Evolutionary conservation across 441 rosid species (phyloP).

Genomic region (Gossypium gossypioides): DNA sequence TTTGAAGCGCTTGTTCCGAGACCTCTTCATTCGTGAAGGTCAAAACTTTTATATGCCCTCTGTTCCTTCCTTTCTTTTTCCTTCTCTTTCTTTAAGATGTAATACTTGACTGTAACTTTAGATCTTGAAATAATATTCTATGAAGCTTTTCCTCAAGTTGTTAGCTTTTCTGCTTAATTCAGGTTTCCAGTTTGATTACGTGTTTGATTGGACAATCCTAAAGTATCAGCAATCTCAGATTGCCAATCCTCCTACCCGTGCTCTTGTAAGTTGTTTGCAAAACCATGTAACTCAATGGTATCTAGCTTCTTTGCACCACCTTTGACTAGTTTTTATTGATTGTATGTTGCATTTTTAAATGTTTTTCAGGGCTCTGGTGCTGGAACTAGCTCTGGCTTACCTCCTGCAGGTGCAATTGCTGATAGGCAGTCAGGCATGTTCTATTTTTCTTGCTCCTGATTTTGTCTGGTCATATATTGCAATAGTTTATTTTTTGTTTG

Average conservation of each 20-base stretch:
- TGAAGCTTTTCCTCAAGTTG: background rate
- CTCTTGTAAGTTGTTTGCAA: slow-evolving; percentile 33
- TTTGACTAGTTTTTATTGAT: background rate
- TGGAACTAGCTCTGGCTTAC: slow-evolving; percentile 81
- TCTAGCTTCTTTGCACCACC: background rate
- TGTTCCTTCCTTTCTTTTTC: background rate
- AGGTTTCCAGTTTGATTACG: slow-evolving; percentile 96
- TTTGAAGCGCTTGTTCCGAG: slow-evolving; percentile 82
- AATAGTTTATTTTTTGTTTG: background rate
- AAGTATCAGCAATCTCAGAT: slow-evolving; percentile 92
- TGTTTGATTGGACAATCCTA: slow-evolving; percentile 95
- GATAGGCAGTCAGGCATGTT: slow-evolving; percentile 64
- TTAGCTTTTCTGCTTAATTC: slow-evolving; percentile 15
- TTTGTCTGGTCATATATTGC: background rate
- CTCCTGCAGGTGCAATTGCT: slow-evolving; percentile 55
- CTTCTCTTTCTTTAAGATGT: background rate
- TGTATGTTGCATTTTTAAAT: slow-evolving; percentile 8
- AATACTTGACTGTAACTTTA: background rate
- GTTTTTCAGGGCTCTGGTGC: slow-evolving; percentile 52
- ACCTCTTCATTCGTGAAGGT: slow-evolving; percentile 98
- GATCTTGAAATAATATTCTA: background rate
- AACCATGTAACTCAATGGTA: background rate
- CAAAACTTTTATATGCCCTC: background rate
- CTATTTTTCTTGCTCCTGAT: background rate
- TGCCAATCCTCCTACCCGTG: slow-evolving; percentile 62